Evolutionary conservation across 1,139 yeast genomes (phyloP), one percentile per base, ranked within the genome.

Genomic region (Zygosaccharomyces sapae): DNA sequence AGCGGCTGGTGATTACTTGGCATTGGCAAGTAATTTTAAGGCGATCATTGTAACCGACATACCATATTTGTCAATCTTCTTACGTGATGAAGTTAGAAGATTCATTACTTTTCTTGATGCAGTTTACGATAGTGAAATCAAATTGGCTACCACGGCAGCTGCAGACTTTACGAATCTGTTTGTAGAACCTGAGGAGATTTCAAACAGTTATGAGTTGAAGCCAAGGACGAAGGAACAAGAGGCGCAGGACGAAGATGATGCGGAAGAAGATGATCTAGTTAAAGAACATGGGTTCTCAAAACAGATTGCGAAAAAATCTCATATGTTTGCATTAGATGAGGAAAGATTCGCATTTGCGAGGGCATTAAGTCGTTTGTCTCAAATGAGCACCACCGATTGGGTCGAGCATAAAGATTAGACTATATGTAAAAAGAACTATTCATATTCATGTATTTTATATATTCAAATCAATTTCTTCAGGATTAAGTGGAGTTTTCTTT

Each of bases 291-390:
- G 92, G 1, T 83, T 85, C 54, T 86, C 84, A 55, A 78, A 81
- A 52, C 81, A 80, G 54, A 73, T 84, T 46, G 87, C 92, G n/a
- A 77, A 83, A 56, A 80, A 83, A 63, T 86, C 94, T 1, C 72
- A 85, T 31, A 80, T 88, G 80, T 90, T 92, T 70, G 86, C 85
- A 39, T 70, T 85, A 5, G 97, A 89, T 65, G 98, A 92, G 67
- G 98, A 92, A 68, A 79, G 84, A 66, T 92, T 92, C 72, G 98
- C 98, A 12, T 92, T 90, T 73, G 96, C 97, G 1, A 76, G 98
- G 62, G 97, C 97, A 0, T 73, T 92, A 53, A 83, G 94, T 56
- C 78, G 98, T 64, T 73, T 92, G 55, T 77, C 92, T 44, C 97
- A 92, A 59, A 92, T 92, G 97, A 84, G 95, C 57, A 85, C 96